Percentiles rank a stretch among this genome's conserved stretches.
phyloP scores from a whole-genome alignment of 371 early-diverging fungal genomes.

The Circinella minor region DNA sequence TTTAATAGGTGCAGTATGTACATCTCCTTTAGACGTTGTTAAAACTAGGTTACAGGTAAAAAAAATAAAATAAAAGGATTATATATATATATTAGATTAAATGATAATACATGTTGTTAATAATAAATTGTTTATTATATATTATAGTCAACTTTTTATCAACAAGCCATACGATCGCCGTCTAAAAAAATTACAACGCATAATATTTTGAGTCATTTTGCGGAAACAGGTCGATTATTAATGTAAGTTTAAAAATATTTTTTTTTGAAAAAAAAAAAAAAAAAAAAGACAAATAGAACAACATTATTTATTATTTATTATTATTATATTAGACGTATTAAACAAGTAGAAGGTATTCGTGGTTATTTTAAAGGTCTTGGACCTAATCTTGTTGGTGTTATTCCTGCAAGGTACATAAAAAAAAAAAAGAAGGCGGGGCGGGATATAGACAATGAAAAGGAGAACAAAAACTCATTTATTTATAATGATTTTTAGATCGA shows the following conservation, averaged over 20 bases:
- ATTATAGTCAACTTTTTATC: slow-evolving; percentile 39
- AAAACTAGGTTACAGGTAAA: slow-evolving; percentile 86
- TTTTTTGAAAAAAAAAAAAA: too few species aligned
- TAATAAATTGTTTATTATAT: background rate
- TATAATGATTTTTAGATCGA: slow-evolving; percentile 61
- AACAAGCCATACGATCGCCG: slow-evolving; percentile 25
- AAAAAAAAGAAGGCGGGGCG: background rate
- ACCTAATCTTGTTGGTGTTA: slow-evolving; percentile 91
- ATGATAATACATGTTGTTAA: too few species aligned
- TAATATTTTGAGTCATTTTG: slow-evolving; percentile 50
- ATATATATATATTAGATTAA: too few species aligned
- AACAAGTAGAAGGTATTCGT: slow-evolving; percentile 79
- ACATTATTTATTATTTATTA: background rate
- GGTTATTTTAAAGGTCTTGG: slow-evolving; percentile 95
- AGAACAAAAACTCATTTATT: background rate
- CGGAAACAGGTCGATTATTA: slow-evolving; percentile 54
- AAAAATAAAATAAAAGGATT: background rate
- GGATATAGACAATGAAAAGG: background rate
- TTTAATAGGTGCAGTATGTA: slow-evolving; percentile 79
- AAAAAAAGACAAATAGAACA: too few species aligned
- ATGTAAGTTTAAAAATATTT: slow-evolving; percentile 52
- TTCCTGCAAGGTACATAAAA: slow-evolving; percentile 80
- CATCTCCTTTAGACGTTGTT: slow-evolving; percentile 91
- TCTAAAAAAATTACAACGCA: slow-evolving; percentile 2
- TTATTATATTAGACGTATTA: slow-evolving; percentile 58